Percentiles rank a stretch among this genome's conserved stretches.
These are phyloP conservation scores for Perilla frutescens DNA, from an alignment of 257 asterid species.

Conservation along the genomic window DNA sequence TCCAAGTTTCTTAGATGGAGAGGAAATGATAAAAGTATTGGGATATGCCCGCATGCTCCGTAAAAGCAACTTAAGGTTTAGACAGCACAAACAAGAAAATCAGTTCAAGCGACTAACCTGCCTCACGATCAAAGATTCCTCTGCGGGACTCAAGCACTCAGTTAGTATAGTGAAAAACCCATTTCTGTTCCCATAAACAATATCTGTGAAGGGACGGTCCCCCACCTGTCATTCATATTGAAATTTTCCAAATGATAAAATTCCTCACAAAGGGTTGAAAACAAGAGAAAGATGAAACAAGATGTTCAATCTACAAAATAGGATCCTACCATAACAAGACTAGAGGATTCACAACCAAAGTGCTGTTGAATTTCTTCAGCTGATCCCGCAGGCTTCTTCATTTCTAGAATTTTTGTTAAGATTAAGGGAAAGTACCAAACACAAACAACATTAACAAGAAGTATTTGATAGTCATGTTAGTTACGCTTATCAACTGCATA, in stretches of 20 bases:
- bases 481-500: background rate
- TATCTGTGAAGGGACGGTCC: conserved; percentile 79
- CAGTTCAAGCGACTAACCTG: conserved; percentile 56
- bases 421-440: conserved; percentile 31
- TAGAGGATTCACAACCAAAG: conserved; percentile 78
- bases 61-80: conserved; percentile 3
- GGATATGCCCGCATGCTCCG: background rate
- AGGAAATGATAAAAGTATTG: background rate
- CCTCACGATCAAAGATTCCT: conserved; percentile 77
- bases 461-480: background rate
- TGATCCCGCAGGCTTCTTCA: conserved; percentile 89
- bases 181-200: conserved; percentile 76
- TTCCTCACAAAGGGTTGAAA: background rate
- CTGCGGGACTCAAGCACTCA: conserved; percentile 69
- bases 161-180: conserved; percentile 80
- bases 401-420: conserved; percentile 42
- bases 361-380: conserved; percentile 81
- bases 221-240: conserved; percentile 63
- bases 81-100: conserved; percentile 20
- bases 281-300: conserved; percentile 15
- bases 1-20: background rate
- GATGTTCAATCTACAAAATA: background rate
- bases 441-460: conserved; percentile 25
- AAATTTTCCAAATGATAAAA: conserved; percentile 2
- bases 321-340: conserved; percentile 64